Conservation (phyloP, 2,329 filamentous ascomycete genomes). For the Clonostachys sp. region DNA sequence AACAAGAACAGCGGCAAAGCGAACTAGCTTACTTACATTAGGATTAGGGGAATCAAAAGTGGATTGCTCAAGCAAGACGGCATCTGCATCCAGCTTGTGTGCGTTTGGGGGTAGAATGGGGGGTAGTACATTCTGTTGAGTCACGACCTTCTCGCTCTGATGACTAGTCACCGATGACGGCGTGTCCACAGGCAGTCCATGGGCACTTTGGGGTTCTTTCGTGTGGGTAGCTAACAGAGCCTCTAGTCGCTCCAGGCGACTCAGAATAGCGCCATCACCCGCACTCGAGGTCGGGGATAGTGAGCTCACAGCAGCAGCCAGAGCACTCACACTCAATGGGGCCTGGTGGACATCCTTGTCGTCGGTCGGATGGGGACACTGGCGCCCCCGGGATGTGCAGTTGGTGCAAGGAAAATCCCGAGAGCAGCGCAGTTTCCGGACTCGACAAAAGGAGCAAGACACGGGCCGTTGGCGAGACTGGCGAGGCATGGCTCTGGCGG, state of each 20-base stretch:
- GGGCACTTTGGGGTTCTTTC: not conserved
- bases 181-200: no score
- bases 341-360: constrained; percentile 3
- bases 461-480: not conserved
- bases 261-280: not conserved
- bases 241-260: not conserved
- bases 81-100: no score
- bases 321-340: no score
- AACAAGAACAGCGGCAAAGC: not conserved
- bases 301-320: no score
- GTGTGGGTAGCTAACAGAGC: not conserved
- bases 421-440: constrained; percentile 17
- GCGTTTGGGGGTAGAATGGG: no score
- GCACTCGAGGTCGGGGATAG: not conserved
- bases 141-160: no score
- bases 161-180: no score
- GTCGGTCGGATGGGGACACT: no score
- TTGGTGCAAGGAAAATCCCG: constrained; percentile 16
- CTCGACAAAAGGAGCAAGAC: constrained; percentile 16
- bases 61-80: no score
- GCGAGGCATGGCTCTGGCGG: not conserved
- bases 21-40: no score
- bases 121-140: no score
- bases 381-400: constrained; percentile 8
- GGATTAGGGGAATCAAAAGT: no score